Evolutionary conservation across 495 filamentous ascomycete genomes (phyloP), one percentile per base, ranked within the genome.

Genomic region (Hyaloscypha hepaticicola): DNA sequence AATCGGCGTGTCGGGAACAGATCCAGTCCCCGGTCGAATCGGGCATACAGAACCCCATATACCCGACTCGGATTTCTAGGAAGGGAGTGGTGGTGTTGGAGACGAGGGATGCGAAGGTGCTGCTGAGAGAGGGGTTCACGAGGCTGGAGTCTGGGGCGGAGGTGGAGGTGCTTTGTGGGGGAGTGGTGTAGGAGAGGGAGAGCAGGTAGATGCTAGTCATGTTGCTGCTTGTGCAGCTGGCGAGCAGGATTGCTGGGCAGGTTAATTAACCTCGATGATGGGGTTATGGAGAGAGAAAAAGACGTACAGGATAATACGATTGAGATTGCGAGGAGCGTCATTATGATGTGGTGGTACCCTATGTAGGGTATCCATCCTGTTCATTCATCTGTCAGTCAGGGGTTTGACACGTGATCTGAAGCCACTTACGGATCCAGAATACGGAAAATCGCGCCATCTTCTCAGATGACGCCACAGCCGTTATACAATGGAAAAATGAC

Each of bases 331-430:
- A 97, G 96, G 52, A 98, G 78, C 66, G 97, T 89, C 94, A 98
- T 97, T 69, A 98, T 81, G 55, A 97, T 88, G 83, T 98, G 94
- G 77, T 98, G 94, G 76, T 97, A 98, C 61, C 94, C 94, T 65
- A 98, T 85, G 77, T 95, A 90, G 65, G 93, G 93, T 77, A 96
- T 82, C 71, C 91, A 86, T 69, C 90, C 91, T 96, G 22, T 28
- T 22, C 50, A 53, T 1, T 16, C 1, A 4, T 16, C 16, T 11
- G 3, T 14, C 38, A 45, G 16, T n/a, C n/a, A n/a, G 12, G 12
- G 38, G 0, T 11, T 16, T 4, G 38, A 4, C 38, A 45, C 38
- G 38, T 45, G 38, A 45, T 45, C 0, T 19, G 38, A 16, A 19
- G 38, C 3, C 11, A 9, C 38, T 3, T 45, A 45, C 38, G 14